Evolutionary conservation across 129 eudicot species (phyloP).

Genomic region (Scalesia atractyloides): DNA sequence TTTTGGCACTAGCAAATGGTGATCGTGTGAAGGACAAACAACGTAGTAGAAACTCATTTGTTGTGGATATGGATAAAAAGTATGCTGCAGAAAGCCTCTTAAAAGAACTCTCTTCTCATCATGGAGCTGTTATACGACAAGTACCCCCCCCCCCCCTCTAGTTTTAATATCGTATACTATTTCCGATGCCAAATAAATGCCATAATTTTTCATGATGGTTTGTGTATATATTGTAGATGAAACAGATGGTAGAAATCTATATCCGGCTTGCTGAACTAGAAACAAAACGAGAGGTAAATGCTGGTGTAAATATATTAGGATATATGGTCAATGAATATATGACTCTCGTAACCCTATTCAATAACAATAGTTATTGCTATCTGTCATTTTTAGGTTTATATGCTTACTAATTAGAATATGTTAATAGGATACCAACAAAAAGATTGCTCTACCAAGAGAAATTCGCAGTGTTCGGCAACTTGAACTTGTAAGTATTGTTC

Average conservation of each 20-base stretch:
- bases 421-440: conserved; percentile 85
- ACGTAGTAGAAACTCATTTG: conserved; percentile 93
- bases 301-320: neutral
- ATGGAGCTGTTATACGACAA: conserved; percentile 80
- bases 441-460: conserved; percentile 83
- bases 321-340: neutral
- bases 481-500: conserved; percentile 68
- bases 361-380: neutral
- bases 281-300: conserved; percentile 79
- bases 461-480: conserved; percentile 84
- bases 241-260: conserved; percentile 93
- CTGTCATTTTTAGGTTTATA: neutral
- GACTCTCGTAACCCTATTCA: neutral
- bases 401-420: conserved; percentile 24
- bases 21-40: conserved; percentile 98
- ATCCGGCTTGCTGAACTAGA: conserved; percentile 96
- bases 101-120: conserved; percentile 69
- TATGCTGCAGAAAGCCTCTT: conserved; percentile 90
- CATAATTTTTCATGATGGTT: conserved; percentile 16
- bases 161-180: neutral
- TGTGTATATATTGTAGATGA: conserved; percentile 58
- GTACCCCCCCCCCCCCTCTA: conserved; percentile 28
- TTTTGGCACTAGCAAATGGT: conserved; percentile 92
- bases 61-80: conserved; percentile 95
- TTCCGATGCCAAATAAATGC: neutral